A percentile compares a stretch with the other conserved stretches of the same genome.
Evolutionary conservation across 2,329 filamentous ascomycete species (phyloP).

Genomic region (Pseudogymnoascus sp.): DNA sequence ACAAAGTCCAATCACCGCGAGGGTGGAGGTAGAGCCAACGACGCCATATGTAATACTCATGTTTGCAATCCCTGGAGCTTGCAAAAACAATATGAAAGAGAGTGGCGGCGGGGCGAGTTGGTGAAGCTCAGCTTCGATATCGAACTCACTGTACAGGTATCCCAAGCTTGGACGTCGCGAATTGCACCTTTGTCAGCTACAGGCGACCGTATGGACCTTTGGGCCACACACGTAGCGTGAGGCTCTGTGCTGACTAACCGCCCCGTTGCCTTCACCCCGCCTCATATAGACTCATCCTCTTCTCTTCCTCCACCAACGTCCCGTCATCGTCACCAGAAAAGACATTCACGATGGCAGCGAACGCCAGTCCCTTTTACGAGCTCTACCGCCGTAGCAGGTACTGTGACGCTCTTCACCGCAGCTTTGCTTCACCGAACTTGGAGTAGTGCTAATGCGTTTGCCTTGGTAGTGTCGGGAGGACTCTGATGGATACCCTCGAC

Average conservation of each 20-base stretch:
- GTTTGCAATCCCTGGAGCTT: constrained; percentile 24
- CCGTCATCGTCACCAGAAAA: constrained; percentile 8
- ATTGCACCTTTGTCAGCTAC: neutral
- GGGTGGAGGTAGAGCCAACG: constrained; percentile 60
- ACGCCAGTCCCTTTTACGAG: constrained; percentile 70
- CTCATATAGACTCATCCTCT: neutral
- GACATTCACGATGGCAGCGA: constrained; percentile 40
- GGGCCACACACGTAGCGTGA: neutral
- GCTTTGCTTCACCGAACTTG: constrained; percentile 29
- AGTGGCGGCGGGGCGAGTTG: constrained; percentile 11
- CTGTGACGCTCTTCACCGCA: constrained; percentile 29
- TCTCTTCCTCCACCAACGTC: neutral
- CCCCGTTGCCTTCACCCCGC: neutral
- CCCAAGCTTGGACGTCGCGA: constrained; percentile 2
- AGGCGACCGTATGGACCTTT: neutral
- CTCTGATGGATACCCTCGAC: constrained; percentile 94
- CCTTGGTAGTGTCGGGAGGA: constrained; percentile 70
- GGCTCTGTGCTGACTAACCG: constrained; percentile 5
- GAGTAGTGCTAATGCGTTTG: constrained; percentile 18
- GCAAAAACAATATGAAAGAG: constrained; percentile 11
- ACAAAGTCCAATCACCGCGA: constrained; percentile 74
- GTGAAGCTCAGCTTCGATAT: constrained; percentile 11
- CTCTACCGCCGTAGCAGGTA: constrained; percentile 98
- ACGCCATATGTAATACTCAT: constrained; percentile 72
- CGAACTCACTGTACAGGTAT: constrained; percentile 3